phyloP scores from a whole-genome alignment of 1,139 yeast genomes.

The Suhomyces kunorum region DNA sequence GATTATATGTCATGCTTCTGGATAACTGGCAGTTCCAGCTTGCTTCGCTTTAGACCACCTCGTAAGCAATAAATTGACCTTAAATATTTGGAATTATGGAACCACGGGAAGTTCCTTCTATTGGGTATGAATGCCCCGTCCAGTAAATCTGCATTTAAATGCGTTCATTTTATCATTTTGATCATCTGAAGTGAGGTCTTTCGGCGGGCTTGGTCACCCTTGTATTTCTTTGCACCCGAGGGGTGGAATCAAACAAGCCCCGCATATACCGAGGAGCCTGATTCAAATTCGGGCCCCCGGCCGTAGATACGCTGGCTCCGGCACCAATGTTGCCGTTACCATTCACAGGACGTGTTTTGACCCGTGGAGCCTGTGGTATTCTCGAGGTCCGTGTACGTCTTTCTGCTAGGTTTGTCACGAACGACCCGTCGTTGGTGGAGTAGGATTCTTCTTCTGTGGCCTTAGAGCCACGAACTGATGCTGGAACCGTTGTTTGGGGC shows the following conservation, averaged over 20 bases:
- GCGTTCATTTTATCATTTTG: no score
- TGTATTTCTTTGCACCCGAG: conserved; percentile 8
- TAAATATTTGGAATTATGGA: no score
- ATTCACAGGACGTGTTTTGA: not conserved
- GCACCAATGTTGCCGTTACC: not conserved
- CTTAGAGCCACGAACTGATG: not conserved
- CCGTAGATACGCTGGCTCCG: not conserved
- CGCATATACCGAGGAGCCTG: conserved; percentile 49
- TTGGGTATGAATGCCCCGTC: no score
- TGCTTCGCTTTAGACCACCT: no score
- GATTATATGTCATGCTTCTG: no score
- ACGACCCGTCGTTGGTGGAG: conserved; percentile 27
- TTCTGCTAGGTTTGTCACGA: conserved; percentile 21
- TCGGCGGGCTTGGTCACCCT: not conserved
- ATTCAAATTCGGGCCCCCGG: conserved; percentile 38
- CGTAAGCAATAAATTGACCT: no score
- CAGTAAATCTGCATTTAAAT: no score
- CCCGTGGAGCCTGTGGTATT: conserved; percentile 18
- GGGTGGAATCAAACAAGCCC: conserved; percentile 36
- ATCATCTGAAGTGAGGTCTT: conserved; percentile 10
- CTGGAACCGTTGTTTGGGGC: not conserved
- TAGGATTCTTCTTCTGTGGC: conserved; percentile 21
- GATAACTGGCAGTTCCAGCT: no score
- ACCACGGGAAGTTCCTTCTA: no score
- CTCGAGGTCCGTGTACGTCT: conserved; percentile 17